Evolutionary conservation across 768 basidiomycete genomes (phyloP).

Genomic region (Fomitopsis serialis): DNA sequence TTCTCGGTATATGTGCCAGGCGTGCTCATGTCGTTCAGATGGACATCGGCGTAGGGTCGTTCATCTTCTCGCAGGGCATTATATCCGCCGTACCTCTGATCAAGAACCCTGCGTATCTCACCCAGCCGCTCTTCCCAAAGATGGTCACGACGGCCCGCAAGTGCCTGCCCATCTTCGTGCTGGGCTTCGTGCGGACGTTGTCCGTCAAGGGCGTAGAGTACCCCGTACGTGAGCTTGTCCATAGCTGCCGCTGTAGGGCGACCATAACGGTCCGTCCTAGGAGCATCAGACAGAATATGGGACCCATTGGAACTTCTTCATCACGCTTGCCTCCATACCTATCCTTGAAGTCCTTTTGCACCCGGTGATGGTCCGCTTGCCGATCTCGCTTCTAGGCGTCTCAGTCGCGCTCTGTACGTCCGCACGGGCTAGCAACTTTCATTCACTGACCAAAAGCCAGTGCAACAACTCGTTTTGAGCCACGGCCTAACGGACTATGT

Average conservation of each 20-base stretch:
- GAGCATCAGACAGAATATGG: conserved; percentile 98
- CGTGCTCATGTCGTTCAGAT: conserved; percentile 49
- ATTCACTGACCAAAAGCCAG: conserved; percentile 31
- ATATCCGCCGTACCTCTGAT: conserved; percentile 83
- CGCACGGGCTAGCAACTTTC: not conserved
- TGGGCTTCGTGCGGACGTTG: conserved; percentile 75
- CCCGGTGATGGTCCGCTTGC: conserved; percentile 52
- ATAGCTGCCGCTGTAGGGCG: not conserved
- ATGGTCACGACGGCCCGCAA: conserved; percentile 48
- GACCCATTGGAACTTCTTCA: conserved; percentile 97
- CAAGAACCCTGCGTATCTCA: conserved; percentile 52
- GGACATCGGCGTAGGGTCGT: conserved; percentile 96
- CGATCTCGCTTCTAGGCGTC: conserved; percentile 60
- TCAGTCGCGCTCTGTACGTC: conserved; percentile 51
- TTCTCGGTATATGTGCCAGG: not conserved
- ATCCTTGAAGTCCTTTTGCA: conserved; percentile 65
- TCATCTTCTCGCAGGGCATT: conserved; percentile 93
- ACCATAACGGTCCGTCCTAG: conserved; percentile 29
- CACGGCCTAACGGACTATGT: conserved; percentile 58
- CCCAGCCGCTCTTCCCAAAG: conserved; percentile 44
- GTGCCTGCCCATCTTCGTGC: conserved; percentile 55
- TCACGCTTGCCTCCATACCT: conserved; percentile 82
- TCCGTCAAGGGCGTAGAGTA: conserved; percentile 93
- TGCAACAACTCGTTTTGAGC: conserved; percentile 65
- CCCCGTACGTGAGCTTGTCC: conserved; percentile 53